Percentiles rank a stretch among this genome's conserved stretches.
Conservation (phyloP, 2,329 filamentous ascomycete genomes). For the Fusarium concolor region DNA sequence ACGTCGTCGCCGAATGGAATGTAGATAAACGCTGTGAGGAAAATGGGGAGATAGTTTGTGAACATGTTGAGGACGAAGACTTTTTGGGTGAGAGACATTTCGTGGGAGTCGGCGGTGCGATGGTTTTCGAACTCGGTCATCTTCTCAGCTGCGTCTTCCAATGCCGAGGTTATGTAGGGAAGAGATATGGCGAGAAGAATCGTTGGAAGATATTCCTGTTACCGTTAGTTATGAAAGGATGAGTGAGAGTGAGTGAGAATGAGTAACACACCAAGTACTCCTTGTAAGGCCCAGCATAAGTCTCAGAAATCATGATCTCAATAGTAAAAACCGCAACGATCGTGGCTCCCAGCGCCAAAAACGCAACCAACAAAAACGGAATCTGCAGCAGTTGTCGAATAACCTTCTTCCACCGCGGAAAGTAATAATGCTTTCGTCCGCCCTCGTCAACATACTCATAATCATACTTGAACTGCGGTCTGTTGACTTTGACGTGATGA, state of each 20-base stretch:
- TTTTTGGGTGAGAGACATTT: slow-evolving; percentile 78
- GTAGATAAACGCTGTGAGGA: slow-evolving; percentile 83
- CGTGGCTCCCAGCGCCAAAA: slow-evolving; percentile 70
- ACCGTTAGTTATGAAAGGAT: not conserved
- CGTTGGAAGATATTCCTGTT: slow-evolving; percentile 77
- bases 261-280: slow-evolving; percentile 67
- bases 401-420: slow-evolving; percentile 73
- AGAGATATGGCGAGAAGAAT: slow-evolving; percentile 74
- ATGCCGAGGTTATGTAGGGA: slow-evolving; percentile 71
- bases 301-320: slow-evolving; percentile 80
- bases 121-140: slow-evolving; percentile 82
- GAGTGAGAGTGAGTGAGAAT: rapidly evolving
- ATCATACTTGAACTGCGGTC: slow-evolving; percentile 73
- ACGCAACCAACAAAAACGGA: slow-evolving; percentile 73
- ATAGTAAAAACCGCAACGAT: slow-evolving; percentile 78
- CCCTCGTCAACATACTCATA: slow-evolving; percentile 71
- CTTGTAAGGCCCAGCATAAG: slow-evolving; percentile 77
- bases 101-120: slow-evolving; percentile 75
- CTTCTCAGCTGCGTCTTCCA: slow-evolving; percentile 71
- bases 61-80: slow-evolving; percentile 84
- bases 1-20: slow-evolving; percentile 77
- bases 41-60: slow-evolving; percentile 80
- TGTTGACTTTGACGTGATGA: slow-evolving; percentile 72
- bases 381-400: slow-evolving; percentile 74
- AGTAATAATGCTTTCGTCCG: slow-evolving; percentile 71